Percentiles rank a stretch among this genome's conserved stretches.
phyloP scores from a whole-genome alignment of 768 basidiomycete species.

The Mycena alexandri region DNA sequence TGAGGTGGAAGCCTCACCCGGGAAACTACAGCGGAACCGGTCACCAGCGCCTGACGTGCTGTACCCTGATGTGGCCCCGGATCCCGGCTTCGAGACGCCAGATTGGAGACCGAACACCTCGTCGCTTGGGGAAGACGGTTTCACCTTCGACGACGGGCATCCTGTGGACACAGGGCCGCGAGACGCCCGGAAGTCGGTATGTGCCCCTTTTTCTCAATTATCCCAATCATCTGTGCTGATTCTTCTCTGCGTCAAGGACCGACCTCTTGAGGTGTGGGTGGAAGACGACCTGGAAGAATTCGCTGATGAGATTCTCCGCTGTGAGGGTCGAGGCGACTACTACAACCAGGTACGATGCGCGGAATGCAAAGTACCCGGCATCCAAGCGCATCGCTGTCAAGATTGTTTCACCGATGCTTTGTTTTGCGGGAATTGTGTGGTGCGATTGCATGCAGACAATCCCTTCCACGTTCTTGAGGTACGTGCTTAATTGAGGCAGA shows the following conservation, averaged over 20 bases:
- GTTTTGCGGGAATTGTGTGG: neutral
- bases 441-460: neutral
- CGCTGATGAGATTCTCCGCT: neutral
- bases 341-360: neutral
- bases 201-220: neutral
- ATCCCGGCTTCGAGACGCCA: no score
- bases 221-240: neutral
- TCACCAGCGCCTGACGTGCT: neutral
- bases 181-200: neutral
- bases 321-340: slow-evolving; percentile 4
- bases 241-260: neutral
- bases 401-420: slow-evolving; percentile 10
- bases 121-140: neutral
- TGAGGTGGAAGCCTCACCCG: neutral
- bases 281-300: slow-evolving; percentile 2
- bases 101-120: no score
- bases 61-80: neutral
- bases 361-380: neutral
- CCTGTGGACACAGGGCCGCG: slow-evolving; percentile 1
- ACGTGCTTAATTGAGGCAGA: neutral
- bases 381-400: neutral
- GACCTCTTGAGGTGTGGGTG: no score
- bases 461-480: slow-evolving; percentile 11
- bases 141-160: slow-evolving; percentile 3
- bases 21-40: neutral